phyloP scores from a whole-genome alignment of 352 stramenopile genomes.

The Plasmopara muralis region DNA sequence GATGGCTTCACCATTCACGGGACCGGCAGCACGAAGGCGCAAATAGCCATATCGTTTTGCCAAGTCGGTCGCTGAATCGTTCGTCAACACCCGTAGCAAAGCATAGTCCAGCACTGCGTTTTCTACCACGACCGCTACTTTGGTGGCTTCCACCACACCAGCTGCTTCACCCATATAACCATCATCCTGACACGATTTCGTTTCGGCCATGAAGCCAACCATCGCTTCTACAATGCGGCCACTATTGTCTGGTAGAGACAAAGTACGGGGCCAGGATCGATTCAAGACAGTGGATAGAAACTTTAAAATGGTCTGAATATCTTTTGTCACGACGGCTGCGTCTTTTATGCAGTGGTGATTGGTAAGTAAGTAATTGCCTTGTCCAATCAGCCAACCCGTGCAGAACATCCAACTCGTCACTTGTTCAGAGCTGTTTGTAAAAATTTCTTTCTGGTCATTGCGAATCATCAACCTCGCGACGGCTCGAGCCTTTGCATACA shows the following conservation, averaged over 20 bases:
- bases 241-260: slow-evolving; percentile 8
- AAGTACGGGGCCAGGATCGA: slow-evolving; percentile 6
- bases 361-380: slow-evolving; percentile 53
- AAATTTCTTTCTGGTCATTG: slow-evolving; percentile 10
- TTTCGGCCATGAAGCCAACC: slow-evolving; percentile 60
- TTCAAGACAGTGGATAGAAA: slow-evolving; percentile 25
- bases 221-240: slow-evolving; percentile 15
- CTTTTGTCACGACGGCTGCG: slow-evolving; percentile 1
- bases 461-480: slow-evolving; percentile 53
- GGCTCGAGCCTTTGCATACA: slow-evolving; percentile 46
- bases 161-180: slow-evolving; percentile 28
- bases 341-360: slow-evolving; percentile 61
- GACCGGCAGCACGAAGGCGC: slow-evolving; percentile 29
- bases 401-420: slow-evolving; percentile 32
- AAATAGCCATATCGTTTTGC: slow-evolving; percentile 45
- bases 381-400: slow-evolving; percentile 57
- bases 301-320: slow-evolving; percentile 6
- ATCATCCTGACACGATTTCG: slow-evolving; percentile 28
- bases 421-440: slow-evolving; percentile 3
- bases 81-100: slow-evolving; percentile 38
- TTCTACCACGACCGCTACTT: slow-evolving; percentile 29
- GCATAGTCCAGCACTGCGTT: slow-evolving; percentile 52
- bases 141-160: slow-evolving; percentile 40
- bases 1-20: slow-evolving; percentile 43
- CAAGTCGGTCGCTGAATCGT: slow-evolving; percentile 26